Evolutionary conservation across 352 stramenopile species (phyloP).

Genomic region (Albugo laibachii): DNA sequence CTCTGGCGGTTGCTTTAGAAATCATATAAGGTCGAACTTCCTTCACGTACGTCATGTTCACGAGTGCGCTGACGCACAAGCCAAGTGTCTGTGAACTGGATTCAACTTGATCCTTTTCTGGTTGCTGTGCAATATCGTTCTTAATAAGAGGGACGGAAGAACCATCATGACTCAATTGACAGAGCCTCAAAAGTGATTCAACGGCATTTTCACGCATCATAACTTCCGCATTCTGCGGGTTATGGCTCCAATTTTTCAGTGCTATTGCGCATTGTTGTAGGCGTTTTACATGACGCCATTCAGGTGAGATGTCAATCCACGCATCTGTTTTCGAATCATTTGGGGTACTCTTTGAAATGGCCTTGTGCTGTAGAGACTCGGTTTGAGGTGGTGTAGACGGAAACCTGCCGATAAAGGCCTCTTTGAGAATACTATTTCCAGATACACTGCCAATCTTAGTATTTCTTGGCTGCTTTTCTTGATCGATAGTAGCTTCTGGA

Average conservation of each 20-base stretch:
- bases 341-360: too few species aligned
- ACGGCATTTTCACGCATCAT: constrained; percentile 82
- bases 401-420: too few species aligned
- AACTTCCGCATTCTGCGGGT: constrained; percentile 57
- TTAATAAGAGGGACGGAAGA: constrained; percentile 19
- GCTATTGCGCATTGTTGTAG: constrained; percentile 60
- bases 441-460: too few species aligned
- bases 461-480: too few species aligned
- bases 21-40: constrained; percentile 39
- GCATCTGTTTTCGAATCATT: too few species aligned
- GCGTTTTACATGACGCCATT: constrained; percentile 7
- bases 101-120: constrained; percentile 3
- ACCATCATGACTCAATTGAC: constrained; percentile 31
- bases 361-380: too few species aligned
- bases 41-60: constrained; percentile 62
- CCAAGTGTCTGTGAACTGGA: neutral
- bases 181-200: constrained; percentile 57
- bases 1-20: constrained; percentile 48
- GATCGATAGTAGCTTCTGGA: neutral
- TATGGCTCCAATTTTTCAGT: constrained; percentile 77
- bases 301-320: too few species aligned
- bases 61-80: constrained; percentile 59
- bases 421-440: too few species aligned
- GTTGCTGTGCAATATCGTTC: neutral
- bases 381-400: too few species aligned